Evolutionary conservation across 345 rosid species (phyloP).

Genomic region (Salix exigua): DNA sequence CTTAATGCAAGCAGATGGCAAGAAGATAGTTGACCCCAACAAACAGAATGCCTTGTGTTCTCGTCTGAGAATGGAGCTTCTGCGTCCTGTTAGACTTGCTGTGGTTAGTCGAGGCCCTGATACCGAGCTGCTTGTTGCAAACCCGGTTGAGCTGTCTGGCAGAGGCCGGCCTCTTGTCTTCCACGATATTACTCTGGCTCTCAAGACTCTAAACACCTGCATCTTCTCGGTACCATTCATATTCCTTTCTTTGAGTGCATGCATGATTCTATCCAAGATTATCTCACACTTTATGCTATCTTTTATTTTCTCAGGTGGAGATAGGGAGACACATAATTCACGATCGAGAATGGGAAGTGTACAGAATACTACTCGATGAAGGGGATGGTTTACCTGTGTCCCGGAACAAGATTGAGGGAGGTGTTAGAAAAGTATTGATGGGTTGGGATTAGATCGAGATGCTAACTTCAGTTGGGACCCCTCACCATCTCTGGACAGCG

Average conservation of each 20-base stretch:
- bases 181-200: conserved; percentile 58
- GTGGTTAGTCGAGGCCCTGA: conserved; percentile 65
- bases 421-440: conserved; percentile 47
- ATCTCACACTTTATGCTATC: neutral
- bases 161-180: conserved; percentile 75
- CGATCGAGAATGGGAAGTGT: conserved; percentile 65
- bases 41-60: conserved; percentile 55
- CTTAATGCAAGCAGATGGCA: conserved; percentile 58
- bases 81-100: conserved; percentile 53
- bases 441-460: conserved; percentile 50
- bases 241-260: neutral
- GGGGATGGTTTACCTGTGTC: conserved; percentile 36
- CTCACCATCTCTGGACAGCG: neutral
- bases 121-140: conserved; percentile 62
- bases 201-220: conserved; percentile 34
- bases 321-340: conserved; percentile 54
- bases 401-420: conserved; percentile 49
- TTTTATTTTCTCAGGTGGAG: conserved; percentile 44
- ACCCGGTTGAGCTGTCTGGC: conserved; percentile 67
- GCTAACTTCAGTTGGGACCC: neutral
- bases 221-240: conserved; percentile 51
- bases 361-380: conserved; percentile 58
- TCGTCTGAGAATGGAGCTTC: conserved; percentile 61
- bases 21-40: conserved; percentile 54
- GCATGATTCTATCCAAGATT: neutral